Percentiles rank a stretch among this genome's conserved stretches.
phyloP scores from a whole-genome alignment of 176 grass and related monocot genomes.

The Canna indica region DNA sequence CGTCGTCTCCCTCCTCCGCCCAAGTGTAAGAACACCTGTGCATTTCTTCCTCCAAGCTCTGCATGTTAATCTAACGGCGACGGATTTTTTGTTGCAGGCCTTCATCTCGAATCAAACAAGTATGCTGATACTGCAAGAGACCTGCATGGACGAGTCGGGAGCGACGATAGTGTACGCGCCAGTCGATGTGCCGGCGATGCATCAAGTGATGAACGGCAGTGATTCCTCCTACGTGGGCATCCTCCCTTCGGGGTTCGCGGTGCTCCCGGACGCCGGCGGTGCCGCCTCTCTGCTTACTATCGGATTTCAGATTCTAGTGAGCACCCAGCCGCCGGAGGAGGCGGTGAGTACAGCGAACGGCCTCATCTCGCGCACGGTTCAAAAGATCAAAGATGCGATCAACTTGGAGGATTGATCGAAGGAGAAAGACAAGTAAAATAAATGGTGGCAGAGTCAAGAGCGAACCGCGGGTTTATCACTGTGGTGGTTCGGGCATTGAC shows the following conservation, averaged over 20 bases:
- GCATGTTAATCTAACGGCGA: background rate
- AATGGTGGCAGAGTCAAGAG: background rate
- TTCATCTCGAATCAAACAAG: constrained; percentile 18
- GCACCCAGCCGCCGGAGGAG: constrained; percentile 33
- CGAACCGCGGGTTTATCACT: constrained; percentile 2
- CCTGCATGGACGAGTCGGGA: constrained; percentile 8
- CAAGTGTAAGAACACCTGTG: constrained; percentile 30
- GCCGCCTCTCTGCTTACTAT: constrained; percentile 27
- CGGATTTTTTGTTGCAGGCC: constrained; percentile 15
- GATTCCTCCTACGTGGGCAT: constrained; percentile 15
- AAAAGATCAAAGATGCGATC: constrained; percentile 4
- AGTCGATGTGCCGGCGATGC: constrained; percentile 4
- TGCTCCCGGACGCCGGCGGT: constrained; percentile 29
- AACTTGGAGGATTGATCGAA: background rate
- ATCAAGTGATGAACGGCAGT: constrained; percentile 21
- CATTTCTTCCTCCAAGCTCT: background rate
- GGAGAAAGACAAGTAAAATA: background rate
- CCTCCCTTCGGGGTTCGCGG: constrained; percentile 42
- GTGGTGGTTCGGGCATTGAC: constrained; percentile 9
- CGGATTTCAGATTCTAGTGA: constrained; percentile 30
- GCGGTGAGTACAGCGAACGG: constrained; percentile 25
- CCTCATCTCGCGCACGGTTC: constrained; percentile 16
- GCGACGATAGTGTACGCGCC: constrained; percentile 30
- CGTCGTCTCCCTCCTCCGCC: constrained; percentile 36
- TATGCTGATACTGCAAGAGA: constrained; percentile 40